These are phyloP conservation scores for Podospora tetraspora DNA, from an alignment of 495 filamentous ascomycete species.

Conservation along the genomic window DNA sequence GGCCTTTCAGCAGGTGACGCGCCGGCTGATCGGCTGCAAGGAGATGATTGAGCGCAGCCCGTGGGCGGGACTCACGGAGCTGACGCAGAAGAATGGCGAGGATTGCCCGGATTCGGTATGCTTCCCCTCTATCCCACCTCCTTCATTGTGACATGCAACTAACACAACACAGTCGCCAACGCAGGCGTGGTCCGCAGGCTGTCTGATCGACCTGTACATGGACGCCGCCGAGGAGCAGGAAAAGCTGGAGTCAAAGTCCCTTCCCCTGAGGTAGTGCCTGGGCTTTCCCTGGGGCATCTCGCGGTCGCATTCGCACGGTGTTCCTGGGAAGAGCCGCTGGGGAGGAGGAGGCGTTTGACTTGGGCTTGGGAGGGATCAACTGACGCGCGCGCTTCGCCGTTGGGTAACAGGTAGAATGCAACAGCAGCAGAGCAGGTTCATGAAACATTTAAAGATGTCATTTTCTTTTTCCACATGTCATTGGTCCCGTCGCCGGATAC, in stretches of 20 bases:
- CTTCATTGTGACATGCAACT: conserved; percentile 3
- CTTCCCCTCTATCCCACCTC: conserved; percentile 16
- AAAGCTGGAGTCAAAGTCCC: conserved; percentile 21
- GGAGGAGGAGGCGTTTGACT: background rate
- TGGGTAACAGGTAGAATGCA: background rate
- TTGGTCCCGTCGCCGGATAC: background rate
- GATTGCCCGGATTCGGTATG: conserved; percentile 83
- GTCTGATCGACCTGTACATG: conserved; percentile 90
- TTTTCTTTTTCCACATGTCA: background rate
- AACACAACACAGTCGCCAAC: conserved; percentile 63
- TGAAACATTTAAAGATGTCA: background rate
- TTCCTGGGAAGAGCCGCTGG: background rate
- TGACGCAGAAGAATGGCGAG: conserved; percentile 84
- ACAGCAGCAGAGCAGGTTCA: background rate
- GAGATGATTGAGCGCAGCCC: conserved; percentile 65
- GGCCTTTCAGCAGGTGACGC: conserved; percentile 88
- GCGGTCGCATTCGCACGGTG: background rate
- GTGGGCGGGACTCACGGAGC: conserved; percentile 90
- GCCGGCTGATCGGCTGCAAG: conserved; percentile 75
- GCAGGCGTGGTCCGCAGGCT: conserved; percentile 92
- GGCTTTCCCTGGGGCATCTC: background rate
- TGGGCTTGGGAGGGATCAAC: background rate
- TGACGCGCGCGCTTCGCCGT: background rate
- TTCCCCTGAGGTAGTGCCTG: conserved; percentile 20
- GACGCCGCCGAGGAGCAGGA: conserved; percentile 60